Base-by-base conservation (phyloP, 2,329 filamentous ascomycete genomes). In the Colletotrichum zoysiae region DNA sequence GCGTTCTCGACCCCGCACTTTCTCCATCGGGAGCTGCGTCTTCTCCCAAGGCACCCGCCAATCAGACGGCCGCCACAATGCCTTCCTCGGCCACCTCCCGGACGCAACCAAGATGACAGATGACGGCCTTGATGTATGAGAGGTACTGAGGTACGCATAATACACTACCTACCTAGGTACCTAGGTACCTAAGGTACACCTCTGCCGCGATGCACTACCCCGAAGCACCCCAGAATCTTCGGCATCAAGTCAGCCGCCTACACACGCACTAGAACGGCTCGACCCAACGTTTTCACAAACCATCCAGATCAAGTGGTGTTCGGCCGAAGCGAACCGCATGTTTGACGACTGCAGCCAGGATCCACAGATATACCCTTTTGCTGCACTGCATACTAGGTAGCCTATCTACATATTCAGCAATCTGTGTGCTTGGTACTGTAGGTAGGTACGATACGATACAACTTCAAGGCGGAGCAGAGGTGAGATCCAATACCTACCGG, bases 1-100 rank as follows among this genome's bases (percentile, higher is more conserved):
- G 18, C 42, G 33, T 53, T 59, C 18, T 46, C 30, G n/a, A 69
- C 69, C 69, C 69, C 69, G 69, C 69, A 71, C 57, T 64, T 67
- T 71, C 69, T 69, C 69, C 69, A 71, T 71, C 53, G 48, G 18
- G 38, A 42, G 48, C 42, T 63, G 69, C 65, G 30, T 42, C 51
- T 26, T 58, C 64, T 53, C 63, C 40, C 38, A 50, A 20, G 65
- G n/a, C 33, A n/a, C 26, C 5, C 30, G 1, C 69, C 69, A 71
- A 71, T 71, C 65, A 69, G 26, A 18, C 5, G 11, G 2, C 9
- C 2, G 3, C 14, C 12, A 40, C 44, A 58, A 44, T 30, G 57
- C 26, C 26, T 53, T n/a, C 56, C 23, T 35, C 50, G 68, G 69
- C 65, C 69, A 64, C 58, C n/a, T 63, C 65, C 65, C 35, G 2